Conservation (phyloP, 2,329 filamentous ascomycete species). For the Alternaria angustiovoidea region DNA sequence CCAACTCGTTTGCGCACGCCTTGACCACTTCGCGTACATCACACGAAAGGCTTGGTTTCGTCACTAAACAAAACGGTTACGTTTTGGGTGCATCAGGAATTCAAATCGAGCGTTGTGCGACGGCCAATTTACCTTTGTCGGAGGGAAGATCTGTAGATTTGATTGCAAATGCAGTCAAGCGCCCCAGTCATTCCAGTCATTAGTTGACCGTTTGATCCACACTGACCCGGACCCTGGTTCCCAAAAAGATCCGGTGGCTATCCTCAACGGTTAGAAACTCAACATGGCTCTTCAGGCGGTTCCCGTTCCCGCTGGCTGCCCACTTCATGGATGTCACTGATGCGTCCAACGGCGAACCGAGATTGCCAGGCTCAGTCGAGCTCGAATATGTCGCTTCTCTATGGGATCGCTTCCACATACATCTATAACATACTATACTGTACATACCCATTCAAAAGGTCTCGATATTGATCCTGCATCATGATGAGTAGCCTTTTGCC, state of each 20-base stretch:
- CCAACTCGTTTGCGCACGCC: not conserved
- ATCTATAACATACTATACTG: not conserved
- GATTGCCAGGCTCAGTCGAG: not conserved
- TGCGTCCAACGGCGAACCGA: not conserved
- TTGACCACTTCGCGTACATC: not conserved
- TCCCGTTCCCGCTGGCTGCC: not conserved
- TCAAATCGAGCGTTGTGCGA: not conserved
- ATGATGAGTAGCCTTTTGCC: not conserved
- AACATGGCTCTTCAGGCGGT: not conserved
- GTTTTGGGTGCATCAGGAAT: not conserved
- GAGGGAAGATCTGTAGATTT: not conserved
- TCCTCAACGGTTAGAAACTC: constrained; percentile 1
- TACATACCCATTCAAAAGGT: not conserved
- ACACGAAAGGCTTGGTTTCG: not conserved
- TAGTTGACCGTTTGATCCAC: not conserved
- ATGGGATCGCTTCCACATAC: not conserved
- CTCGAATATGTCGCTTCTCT: not conserved
- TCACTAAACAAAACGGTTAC: not conserved
- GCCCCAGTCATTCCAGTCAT: not conserved
- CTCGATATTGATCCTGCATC: not conserved
- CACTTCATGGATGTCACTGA: not conserved
- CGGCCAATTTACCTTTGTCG: not conserved
- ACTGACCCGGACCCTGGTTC: not conserved
- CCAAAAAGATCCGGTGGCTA: constrained; percentile 1
- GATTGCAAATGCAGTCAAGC: constrained; percentile 4